Base-by-base conservation (phyloP, 2,329 filamentous ascomycete genomes). In the Grosmannia clavigera region DNA sequence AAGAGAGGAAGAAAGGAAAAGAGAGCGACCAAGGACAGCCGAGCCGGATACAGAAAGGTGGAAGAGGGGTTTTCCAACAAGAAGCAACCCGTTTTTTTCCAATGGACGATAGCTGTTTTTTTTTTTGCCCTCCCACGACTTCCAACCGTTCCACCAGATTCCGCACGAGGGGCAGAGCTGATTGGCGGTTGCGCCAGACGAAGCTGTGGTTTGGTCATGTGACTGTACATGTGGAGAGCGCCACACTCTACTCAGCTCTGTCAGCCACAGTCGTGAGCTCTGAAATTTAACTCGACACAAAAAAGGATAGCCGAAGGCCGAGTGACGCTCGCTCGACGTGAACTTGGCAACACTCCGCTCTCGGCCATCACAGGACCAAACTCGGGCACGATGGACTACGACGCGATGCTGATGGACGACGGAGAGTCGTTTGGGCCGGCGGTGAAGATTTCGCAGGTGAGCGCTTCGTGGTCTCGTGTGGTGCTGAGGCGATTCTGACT, bases 371-470 rank as follows among this genome's bases (percentile, higher is more conserved):
- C 50, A 27, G 50, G 50, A 29, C 7, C 52, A 11, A 7, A 11
- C 16, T 27, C 40, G 16, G 22, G 11, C 58, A 48, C 53, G n/a
- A 82, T 83, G 80, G 80, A 83, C 65, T 83, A 83, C 71, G 81
- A 84, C 65, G 74, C 78, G 43, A 80, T 82, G 78, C 52, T 64
- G 54, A 77, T 79, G 70, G 78, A 82, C 74, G 81, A 83, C 65
- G 78, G 75, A 69, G 81, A 83, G 71, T 72, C 78, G 53, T 72
- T 81, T 63, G 80, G 80, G 64, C 79, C 78, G 63, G 76, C 76
- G 63, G 79, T 82, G 71, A 84, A 82, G 70, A 83, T 84, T 66
- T 82, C 80, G 61, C 79, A 81, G 67, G 80, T 83, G 76, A 60
- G 75, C 2, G 58, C 12, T 5, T 48, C 6, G 29, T 59, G 64